Evolutionary conservation across 2,329 filamentous ascomycete genomes (phyloP), one percentile per base, ranked within the genome.

Genomic region (Ambrosiella xylebori): DNA sequence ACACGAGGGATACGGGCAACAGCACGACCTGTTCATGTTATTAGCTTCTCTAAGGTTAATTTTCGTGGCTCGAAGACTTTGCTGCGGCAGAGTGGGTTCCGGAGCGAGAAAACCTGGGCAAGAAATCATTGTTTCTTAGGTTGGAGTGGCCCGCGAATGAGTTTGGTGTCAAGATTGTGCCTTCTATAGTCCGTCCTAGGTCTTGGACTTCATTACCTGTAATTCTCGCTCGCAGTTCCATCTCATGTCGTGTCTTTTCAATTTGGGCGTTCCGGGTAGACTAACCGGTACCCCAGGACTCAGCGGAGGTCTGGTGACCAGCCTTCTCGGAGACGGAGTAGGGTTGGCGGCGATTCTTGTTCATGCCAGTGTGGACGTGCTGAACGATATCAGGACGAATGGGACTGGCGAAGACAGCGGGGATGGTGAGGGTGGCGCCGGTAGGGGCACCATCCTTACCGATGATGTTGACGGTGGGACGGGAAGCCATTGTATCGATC

Each of bases 1-100:
- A 98, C 93, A 96, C 93, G 93, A 71, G 94, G 93, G 71, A 98
- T 98, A 97, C 93, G 93, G 75, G 93, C 94, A 72, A 98, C 93
- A 76, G 93, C 93, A 78, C 93, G 93, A 80, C 90, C 89, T 95
- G 66, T 63, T 58, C 3, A n/a, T 59, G 15, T 44, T 52, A 58
- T 60, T 58, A 56, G 51, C 56, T 54, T 44, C 13, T 37, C n/a
- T 27, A 37, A 12, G 2, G 15, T 15, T 39, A 17, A 36, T 44
- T 9, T 59, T 37, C 7, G 15, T 15, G 7, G 13, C 12, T 52
- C 11, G 35, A 60, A 55, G 44, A 38, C 19, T 60, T 44, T 60
- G 36, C 4, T 60, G 36, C 4, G 45, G 11, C 39, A 44, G 49
- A 39, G 49, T 41, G 19, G 27, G 35, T 36, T 52, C 13, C 44